Evolutionary conservation across 2,329 filamentous ascomycete genomes (phyloP).

Genomic region (Trichothecium sympodiale): DNA sequence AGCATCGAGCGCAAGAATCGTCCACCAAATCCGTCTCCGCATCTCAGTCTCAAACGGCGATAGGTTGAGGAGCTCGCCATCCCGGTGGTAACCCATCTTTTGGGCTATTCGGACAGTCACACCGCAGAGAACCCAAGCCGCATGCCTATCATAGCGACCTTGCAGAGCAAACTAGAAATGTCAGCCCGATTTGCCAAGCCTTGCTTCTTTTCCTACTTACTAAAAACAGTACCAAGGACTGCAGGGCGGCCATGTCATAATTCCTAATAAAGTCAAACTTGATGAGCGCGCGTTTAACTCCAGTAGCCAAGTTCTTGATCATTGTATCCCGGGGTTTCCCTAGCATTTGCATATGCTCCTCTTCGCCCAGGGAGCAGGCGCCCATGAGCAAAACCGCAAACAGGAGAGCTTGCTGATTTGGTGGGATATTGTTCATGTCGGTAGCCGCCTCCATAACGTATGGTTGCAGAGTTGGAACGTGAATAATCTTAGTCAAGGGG

Average conservation of each 20-base stretch:
- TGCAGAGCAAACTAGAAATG: slow-evolving; percentile 38
- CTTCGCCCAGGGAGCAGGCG: slow-evolving; percentile 39
- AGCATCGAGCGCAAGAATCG: slow-evolving; percentile 46
- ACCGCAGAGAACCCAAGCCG: slow-evolving; percentile 50
- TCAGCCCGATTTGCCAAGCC: neutral
- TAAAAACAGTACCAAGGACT: slow-evolving; percentile 47
- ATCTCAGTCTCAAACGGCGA: slow-evolving; percentile 56
- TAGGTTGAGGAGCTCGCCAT: slow-evolving; percentile 44
- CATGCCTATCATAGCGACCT: slow-evolving; percentile 46
- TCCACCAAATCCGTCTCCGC: slow-evolving; percentile 57
- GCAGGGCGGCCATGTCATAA: slow-evolving; percentile 46
- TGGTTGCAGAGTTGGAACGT: slow-evolving; percentile 58
- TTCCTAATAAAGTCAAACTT: slow-evolving; percentile 46
- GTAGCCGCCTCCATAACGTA: slow-evolving; percentile 52
- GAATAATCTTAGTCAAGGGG: slow-evolving; percentile 60
- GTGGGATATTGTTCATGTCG: slow-evolving; percentile 41
- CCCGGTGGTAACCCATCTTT: slow-evolving; percentile 56
- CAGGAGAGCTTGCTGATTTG: slow-evolving; percentile 49
- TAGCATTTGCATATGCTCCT: slow-evolving; percentile 43
- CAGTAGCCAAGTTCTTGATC: slow-evolving; percentile 38
- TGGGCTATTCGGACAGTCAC: slow-evolving; percentile 52
- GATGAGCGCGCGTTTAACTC: slow-evolving; percentile 37
- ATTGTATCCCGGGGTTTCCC: slow-evolving; percentile 38
- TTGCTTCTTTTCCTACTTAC: slow-evolving; percentile 21
- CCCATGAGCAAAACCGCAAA: slow-evolving; percentile 57